These are phyloP conservation scores for Exophiala phaeomuriformis DNA, from an alignment of 2,329 filamentous ascomycete genomes.

Conservation along the genomic window DNA sequence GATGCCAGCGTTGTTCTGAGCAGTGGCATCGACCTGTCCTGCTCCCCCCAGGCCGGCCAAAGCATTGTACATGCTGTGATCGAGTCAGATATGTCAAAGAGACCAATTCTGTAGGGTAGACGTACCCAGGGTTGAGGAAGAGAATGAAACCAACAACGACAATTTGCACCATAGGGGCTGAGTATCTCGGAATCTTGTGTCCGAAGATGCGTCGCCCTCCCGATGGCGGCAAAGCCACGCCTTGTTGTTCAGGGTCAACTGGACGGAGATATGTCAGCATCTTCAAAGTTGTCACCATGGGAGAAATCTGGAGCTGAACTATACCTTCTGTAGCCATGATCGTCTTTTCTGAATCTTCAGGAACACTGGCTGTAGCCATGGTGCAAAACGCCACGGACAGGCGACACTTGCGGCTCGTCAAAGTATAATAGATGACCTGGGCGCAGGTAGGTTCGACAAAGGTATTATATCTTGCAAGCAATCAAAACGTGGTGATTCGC, in stretches of 20 bases:
- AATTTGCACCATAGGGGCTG: constrained; percentile 64
- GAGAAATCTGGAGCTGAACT: background rate
- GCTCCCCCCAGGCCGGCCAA: constrained; percentile 53
- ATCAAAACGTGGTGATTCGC: background rate
- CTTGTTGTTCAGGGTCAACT: constrained; percentile 8
- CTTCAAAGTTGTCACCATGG: background rate
- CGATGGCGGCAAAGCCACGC: background rate
- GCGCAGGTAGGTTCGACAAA: background rate
- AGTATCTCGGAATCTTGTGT: constrained; percentile 57
- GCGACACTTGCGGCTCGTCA: background rate
- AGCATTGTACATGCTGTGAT: constrained; percentile 58
- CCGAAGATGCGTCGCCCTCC: constrained; percentile 3
- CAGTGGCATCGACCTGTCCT: constrained; percentile 42
- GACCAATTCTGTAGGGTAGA: constrained; percentile 58
- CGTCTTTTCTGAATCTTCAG: background rate
- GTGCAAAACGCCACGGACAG: background rate
- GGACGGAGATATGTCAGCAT: background rate
- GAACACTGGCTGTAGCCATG: background rate
- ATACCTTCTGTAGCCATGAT: constrained; percentile 4
- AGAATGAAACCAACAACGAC: constrained; percentile 63
- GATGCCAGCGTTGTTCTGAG: constrained; percentile 3
- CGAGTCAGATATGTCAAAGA: constrained; percentile 37
- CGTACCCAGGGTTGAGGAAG: constrained; percentile 64
- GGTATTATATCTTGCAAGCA: background rate
- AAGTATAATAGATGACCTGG: background rate